Evolutionary conservation across 495 filamentous ascomycete species (phyloP), one percentile per base, ranked within the genome.

Genomic region (Poronia punctata): DNA sequence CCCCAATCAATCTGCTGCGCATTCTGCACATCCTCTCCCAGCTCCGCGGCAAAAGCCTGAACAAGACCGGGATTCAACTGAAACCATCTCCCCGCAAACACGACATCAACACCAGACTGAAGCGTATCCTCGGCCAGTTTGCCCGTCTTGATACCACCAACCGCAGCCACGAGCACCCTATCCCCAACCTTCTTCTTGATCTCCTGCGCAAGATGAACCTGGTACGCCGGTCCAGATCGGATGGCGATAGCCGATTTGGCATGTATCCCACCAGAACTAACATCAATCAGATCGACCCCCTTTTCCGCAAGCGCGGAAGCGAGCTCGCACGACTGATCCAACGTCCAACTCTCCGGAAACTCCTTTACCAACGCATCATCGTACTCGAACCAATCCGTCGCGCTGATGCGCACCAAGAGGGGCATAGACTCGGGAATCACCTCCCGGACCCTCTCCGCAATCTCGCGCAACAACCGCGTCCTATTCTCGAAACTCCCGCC

Each of bases 61-160:
- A 82, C 76, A 20, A 84, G 50, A 0, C 73, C 71, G 0, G 81
- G 79, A 50, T 85, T 76, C 62, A 80, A 81, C 56, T 79, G 79
- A 57, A 85, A 87, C 38, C 62, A 67, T 7, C 83, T 61, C 2
- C 79, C 83, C 5, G 74, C 72, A 9, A 80, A 57, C 4, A 73
- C 68, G 17, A 79, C 55, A 54, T 86, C 82, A 24, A 84, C 44
- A 15, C 52, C 46, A 24, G 43, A 35, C 10, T 75, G 66, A 12
- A 83, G 48, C 18, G 63, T 22, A 24, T 65, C 44, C 25, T 81
- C 68, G 4, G 80, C 80, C 47, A 75, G 58, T 23, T 64, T 51
- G 0, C 67, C 81, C 9, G 58, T 67, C 23, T 66, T 73, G 46
- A 86, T 80, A 41, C 65, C 65, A 4, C 82, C 80, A 4, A 84